phyloP scores from a whole-genome alignment of 1,284 basidiomycete species.

The Phlebopus sp. region DNA sequence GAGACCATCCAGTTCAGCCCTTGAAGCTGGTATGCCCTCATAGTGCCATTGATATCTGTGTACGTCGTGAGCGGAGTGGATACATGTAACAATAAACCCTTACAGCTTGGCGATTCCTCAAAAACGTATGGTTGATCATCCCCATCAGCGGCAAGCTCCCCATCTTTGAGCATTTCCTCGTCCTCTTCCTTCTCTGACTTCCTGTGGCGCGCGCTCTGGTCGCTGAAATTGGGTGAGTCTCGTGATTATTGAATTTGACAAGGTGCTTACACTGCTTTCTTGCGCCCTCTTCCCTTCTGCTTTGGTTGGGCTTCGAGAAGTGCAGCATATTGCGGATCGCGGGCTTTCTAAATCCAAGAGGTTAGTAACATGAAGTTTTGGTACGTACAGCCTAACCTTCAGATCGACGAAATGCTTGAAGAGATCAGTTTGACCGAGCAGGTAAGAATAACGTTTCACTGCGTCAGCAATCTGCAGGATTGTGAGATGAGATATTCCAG shows the following conservation, averaged over 20 bases:
- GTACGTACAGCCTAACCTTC: constrained; percentile 54
- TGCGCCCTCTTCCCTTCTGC: constrained; percentile 76
- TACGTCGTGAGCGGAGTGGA: neutral
- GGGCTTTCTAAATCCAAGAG: constrained; percentile 57
- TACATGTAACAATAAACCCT: constrained; percentile 27
- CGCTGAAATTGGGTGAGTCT: constrained; percentile 37
- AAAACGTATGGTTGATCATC: constrained; percentile 89
- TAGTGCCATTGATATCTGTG: constrained; percentile 82
- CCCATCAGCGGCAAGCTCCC: constrained; percentile 74
- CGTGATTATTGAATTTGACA: neutral
- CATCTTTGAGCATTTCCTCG: constrained; percentile 89
- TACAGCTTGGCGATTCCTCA: constrained; percentile 88
- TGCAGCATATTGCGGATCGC: constrained; percentile 92
- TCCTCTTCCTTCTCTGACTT: constrained; percentile 99
- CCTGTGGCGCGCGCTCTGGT: constrained; percentile 79
- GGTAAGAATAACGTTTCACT: constrained; percentile 92
- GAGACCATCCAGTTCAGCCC: constrained; percentile 98
- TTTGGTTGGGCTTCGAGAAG: constrained; percentile 84
- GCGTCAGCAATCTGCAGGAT: constrained; percentile 77
- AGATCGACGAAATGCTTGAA: constrained; percentile 97
- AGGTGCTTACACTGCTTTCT: constrained; percentile 65
- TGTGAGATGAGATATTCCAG: constrained; percentile 3
- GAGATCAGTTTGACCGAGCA: constrained; percentile 92
- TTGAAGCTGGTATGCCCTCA: constrained; percentile 95
- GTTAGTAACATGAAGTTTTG: constrained; percentile 2